Conservation (phyloP, 805 yeast species). For the Zygoascus bituminiphila region DNA sequence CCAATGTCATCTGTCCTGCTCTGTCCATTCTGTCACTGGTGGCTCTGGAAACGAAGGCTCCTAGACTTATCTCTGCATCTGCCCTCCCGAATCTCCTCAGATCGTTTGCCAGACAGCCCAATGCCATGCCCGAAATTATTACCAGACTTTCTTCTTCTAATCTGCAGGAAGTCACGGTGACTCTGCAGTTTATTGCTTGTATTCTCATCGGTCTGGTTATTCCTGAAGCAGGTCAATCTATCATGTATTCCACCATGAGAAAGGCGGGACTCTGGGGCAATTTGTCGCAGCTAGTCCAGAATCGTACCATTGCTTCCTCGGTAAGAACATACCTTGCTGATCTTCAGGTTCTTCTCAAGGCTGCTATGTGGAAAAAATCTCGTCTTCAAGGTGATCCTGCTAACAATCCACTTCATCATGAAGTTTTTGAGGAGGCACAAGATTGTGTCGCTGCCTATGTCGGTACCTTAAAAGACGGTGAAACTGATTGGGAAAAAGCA, state of each 20-base stretch:
- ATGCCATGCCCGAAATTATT: constrained; percentile 12
- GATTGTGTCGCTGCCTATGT: constrained; percentile 12
- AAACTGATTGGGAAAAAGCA: constrained; percentile 17
- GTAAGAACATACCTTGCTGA: constrained; percentile 18
- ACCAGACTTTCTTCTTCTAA: constrained; percentile 10
- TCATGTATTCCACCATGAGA: constrained; percentile 16
- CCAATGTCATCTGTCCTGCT: constrained; percentile 15
- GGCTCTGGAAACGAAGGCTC: constrained; percentile 13
- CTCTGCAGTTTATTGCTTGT: constrained; percentile 15
- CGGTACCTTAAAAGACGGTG: constrained; percentile 12
- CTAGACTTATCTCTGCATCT: constrained; percentile 1
- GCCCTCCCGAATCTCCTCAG: constrained; percentile 7
- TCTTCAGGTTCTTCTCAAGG: constrained; percentile 21
- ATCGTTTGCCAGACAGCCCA: constrained; percentile 10
- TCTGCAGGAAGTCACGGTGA: constrained; percentile 12
- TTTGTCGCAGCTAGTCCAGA: constrained; percentile 17
- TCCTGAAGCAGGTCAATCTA: constrained; percentile 8
- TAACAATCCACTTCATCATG: constrained; percentile 5
- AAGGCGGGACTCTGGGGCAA: constrained; percentile 18
- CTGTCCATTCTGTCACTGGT: constrained; percentile 15
- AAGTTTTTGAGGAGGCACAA: constrained; percentile 11
- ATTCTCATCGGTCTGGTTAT: constrained; percentile 16
- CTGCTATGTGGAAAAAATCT: constrained; percentile 13
- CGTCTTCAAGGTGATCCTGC: constrained; percentile 8
- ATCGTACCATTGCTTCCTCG: constrained; percentile 14